A percentile compares a stretch with the other conserved stretches of the same genome.
Evolutionary conservation across 257 asterid genomes (phyloP).

Genomic region (Scutellaria minor): DNA sequence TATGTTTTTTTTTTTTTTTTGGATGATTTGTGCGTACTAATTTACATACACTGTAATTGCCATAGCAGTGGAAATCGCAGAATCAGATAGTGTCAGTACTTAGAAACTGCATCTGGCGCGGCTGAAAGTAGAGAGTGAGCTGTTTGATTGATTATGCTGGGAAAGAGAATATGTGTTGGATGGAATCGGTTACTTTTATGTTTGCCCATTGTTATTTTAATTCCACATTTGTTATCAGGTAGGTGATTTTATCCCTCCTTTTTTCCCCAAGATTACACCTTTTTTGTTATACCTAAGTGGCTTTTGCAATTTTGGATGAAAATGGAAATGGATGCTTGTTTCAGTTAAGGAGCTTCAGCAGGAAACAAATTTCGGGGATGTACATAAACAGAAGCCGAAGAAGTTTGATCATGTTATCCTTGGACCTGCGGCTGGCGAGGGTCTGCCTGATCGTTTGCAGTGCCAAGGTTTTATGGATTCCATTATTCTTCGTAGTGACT

Average conservation of each 20-base stretch:
- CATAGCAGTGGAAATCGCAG: conserved; percentile 31
- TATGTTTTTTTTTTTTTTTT: neutral
- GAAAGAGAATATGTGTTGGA: conserved; percentile 65
- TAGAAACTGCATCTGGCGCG: conserved; percentile 12
- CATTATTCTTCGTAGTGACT: neutral
- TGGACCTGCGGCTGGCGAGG: conserved; percentile 91
- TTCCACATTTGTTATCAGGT: conserved; percentile 73
- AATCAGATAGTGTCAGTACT: conserved; percentile 9
- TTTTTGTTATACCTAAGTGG: neutral
- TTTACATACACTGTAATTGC: neutral
- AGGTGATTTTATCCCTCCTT: neutral
- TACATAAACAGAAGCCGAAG: conserved; percentile 46
- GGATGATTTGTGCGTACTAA: conserved; percentile 8
- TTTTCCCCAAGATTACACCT: neutral
- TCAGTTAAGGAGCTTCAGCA: conserved; percentile 72
- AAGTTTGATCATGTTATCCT: conserved; percentile 72
- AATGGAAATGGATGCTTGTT: conserved; percentile 27
- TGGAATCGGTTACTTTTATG: conserved; percentile 73
- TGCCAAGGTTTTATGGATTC: conserved; percentile 62
- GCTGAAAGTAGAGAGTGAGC: conserved; percentile 19
- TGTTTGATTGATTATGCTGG: conserved; percentile 42
- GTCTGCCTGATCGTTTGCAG: conserved; percentile 76
- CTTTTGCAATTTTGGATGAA: conserved; percentile 10
- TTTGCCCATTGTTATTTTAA: conserved; percentile 57
- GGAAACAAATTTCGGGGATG: conserved; percentile 40